Conservation (phyloP, 257 asterid species). For the Solanum habrochaites region DNA sequence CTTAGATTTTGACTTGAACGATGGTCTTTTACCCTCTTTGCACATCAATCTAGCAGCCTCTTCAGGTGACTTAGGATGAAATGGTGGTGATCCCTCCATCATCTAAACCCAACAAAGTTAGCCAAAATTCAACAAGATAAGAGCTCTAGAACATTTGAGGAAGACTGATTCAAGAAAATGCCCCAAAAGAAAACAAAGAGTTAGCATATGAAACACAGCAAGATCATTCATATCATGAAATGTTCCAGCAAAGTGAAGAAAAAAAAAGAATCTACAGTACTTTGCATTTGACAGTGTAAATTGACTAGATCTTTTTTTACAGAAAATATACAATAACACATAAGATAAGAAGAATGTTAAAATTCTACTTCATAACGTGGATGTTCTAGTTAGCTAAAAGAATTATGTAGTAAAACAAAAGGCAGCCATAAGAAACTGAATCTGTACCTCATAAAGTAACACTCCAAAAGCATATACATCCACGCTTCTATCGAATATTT, state of each 20-base stretch:
- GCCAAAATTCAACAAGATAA: not conserved
- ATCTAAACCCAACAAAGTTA: slow-evolving; percentile 33
- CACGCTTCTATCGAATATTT: slow-evolving; percentile 67
- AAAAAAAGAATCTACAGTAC: not conserved
- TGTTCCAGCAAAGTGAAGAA: not conserved
- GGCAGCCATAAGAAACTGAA: not conserved
- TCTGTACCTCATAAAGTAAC: slow-evolving; percentile 77
- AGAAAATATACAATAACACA: no score
- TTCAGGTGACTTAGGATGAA: slow-evolving; percentile 67
- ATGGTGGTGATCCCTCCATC: slow-evolving; percentile 77
- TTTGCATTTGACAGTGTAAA: not conserved
- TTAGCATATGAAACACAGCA: not conserved
- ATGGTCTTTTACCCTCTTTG: slow-evolving; percentile 65
- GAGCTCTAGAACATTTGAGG: not conserved
- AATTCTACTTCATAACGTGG: not conserved
- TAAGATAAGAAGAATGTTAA: not conserved
- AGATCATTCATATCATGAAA: not conserved
- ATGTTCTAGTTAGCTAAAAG: not conserved
- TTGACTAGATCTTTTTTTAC: not conserved
- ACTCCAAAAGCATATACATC: slow-evolving; percentile 83
- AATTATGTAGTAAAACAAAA: not conserved
- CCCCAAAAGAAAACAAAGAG: not conserved
- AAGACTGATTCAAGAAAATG: not conserved
- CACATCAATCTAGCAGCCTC: slow-evolving; percentile 58
- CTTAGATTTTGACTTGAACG: slow-evolving; percentile 71